Percentiles rank a stretch among this genome's conserved stretches.
Conservation (phyloP, 2,329 filamentous ascomycete genomes). For the Xylaria sp. region DNA sequence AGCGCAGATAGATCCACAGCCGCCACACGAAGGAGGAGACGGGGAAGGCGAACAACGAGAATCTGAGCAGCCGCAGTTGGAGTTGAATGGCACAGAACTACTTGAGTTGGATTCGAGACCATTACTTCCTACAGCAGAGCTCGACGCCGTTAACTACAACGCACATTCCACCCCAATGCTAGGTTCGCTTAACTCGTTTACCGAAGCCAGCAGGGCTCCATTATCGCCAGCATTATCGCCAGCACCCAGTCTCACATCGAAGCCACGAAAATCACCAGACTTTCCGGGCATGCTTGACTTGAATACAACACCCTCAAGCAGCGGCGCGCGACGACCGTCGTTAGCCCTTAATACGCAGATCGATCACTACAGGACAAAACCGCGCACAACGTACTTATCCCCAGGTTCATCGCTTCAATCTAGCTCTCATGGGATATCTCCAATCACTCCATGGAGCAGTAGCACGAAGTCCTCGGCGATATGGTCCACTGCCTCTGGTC, state of each 20-base stretch:
- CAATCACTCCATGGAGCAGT: constrained; percentile 52
- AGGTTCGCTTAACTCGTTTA: neutral
- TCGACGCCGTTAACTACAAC: constrained; percentile 38
- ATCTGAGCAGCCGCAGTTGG: constrained; percentile 41
- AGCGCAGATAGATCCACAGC: constrained; percentile 33
- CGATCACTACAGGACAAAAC: constrained; percentile 36
- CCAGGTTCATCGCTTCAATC: constrained; percentile 44
- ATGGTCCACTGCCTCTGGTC: constrained; percentile 49
- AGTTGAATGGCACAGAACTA: constrained; percentile 57
- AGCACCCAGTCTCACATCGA: neutral
- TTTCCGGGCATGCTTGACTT: constrained; percentile 18
- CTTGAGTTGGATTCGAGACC: constrained; percentile 59
- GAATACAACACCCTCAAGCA: constrained; percentile 12
- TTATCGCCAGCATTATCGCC: constrained; percentile 6
- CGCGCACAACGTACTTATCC: constrained; percentile 36
- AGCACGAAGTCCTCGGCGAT: constrained; percentile 36
- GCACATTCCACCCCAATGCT: constrained; percentile 19
- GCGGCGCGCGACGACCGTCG: constrained; percentile 35
- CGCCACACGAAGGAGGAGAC: constrained; percentile 18
- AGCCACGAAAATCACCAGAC: neutral
- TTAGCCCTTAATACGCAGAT: constrained; percentile 41
- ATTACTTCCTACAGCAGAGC: constrained; percentile 40
- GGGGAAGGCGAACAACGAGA: constrained; percentile 12
- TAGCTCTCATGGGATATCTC: constrained; percentile 52
- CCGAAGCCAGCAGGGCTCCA: neutral